These are phyloP conservation scores for Tulasnella sp. DNA, from an alignment of 768 basidiomycete genomes.

Conservation along the genomic window DNA sequence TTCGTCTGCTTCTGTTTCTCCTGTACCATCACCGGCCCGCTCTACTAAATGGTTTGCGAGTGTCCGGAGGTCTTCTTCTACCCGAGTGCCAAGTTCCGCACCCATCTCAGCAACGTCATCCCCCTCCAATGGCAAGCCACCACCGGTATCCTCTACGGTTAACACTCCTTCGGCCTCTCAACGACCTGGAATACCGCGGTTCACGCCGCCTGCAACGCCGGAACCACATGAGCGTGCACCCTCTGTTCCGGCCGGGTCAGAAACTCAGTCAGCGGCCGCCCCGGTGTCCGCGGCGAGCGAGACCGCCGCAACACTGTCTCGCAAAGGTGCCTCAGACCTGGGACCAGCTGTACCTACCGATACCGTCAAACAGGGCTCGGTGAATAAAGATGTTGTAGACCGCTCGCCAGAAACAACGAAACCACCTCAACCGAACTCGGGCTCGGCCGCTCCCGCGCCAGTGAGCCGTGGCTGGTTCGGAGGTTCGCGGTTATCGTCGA, in stretches of 20 bases:
- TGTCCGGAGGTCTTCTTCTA: conserved; percentile 14
- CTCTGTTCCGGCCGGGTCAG: not conserved
- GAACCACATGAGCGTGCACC: not conserved
- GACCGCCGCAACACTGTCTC: not conserved
- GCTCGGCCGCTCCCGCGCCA: conserved; percentile 1
- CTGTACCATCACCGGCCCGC: conserved; percentile 5
- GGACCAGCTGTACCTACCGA: not conserved
- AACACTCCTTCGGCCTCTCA: not conserved
- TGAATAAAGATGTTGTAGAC: not conserved
- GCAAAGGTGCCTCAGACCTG: not conserved
- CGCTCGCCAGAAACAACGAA: not conserved
- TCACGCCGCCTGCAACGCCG: conserved; percentile 21
- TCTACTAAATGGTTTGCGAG: conserved; percentile 17
- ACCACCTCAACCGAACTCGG: not conserved
- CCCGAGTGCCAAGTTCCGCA: conserved; percentile 8
- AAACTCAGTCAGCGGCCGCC: not conserved
- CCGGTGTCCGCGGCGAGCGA: not conserved
- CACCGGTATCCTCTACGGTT: not conserved
- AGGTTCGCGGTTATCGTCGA: not conserved
- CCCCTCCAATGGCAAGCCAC: not conserved
- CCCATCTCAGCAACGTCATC: not conserved
- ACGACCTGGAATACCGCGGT: conserved; percentile 15
- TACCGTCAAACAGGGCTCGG: not conserved
- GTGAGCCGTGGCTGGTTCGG: conserved; percentile 17
- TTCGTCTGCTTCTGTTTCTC: not conserved